Evolutionary conservation across 441 rosid genomes (phyloP), one percentile per base, ranked within the genome.

Genomic region (Rhodomyrtus psidioides): DNA sequence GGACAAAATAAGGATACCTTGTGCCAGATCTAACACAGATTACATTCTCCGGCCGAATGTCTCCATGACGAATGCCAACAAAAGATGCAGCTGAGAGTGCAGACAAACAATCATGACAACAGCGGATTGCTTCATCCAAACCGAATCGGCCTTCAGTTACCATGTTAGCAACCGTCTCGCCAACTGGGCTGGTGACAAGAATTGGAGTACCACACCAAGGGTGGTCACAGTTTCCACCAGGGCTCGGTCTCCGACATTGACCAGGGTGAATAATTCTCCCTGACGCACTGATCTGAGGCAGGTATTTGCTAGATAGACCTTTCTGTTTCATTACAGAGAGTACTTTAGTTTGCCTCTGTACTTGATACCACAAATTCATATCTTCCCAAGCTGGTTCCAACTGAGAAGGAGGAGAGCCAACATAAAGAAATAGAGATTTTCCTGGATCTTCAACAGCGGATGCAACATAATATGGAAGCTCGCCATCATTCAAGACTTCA

Each of bases 191-290:
- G 86, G 96, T 93, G 83, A 94, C 98, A 53, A 96, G 96, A 89
- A 96, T 93, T 46, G 98, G 98, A 62, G 97, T 94, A 82, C 98
- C 98, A 53, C 99, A 96, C 98, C 98, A 95, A 81, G 98, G 98
- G 88, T 95, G 98, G 86, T 96, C 95, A 46, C 98, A 96, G 86
- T 94, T 93, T 84, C 96, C 97, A 81, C 98, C 96, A 46, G 96
- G 94, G 85, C 94, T 95, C 60, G 96, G 96, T 84, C 93, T 94
- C 84, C 91, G 92, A 90, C 99, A 96, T 65, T 90, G 95, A 54
- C 99, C 99, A n/a, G 96, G 96, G 87, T 96, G 99, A 91, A 95
- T 88, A 87, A 96, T 95, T 89, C 97, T 92, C 81, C 99, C 99
- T 84, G 98, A 96, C 54, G 96, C 98, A 89, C 94, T 94, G 91